Evolutionary conservation across 768 basidiomycete species (phyloP).

Genomic region (Mycena vulgaris): DNA sequence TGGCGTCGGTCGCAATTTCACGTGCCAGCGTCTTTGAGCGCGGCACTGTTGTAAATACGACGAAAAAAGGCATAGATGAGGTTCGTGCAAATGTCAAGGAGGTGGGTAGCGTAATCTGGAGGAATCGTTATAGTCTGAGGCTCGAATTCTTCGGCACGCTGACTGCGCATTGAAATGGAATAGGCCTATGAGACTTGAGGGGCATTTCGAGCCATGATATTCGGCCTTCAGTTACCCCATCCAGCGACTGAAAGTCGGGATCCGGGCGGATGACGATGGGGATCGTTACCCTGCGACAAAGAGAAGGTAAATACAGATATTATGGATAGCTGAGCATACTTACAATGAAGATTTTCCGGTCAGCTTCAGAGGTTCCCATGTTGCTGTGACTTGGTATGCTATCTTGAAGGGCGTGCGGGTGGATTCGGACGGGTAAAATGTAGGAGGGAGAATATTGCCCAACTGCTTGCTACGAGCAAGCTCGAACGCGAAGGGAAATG

Average conservation of each 20-base stretch:
- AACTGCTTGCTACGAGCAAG: slow-evolving; percentile 55
- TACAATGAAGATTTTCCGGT: slow-evolving; percentile 51
- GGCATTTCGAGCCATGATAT: slow-evolving; percentile 64
- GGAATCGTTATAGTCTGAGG: not conserved
- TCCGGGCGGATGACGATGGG: slow-evolving; percentile 62
- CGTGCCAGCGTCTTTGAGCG: slow-evolving; percentile 55
- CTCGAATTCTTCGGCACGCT: slow-evolving; percentile 36
- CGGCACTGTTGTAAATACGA: slow-evolving; percentile 61
- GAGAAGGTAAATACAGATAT: not conserved
- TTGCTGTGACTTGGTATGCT: slow-evolving; percentile 56
- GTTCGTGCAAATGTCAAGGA: slow-evolving; percentile 57
- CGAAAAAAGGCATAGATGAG: slow-evolving; percentile 60
- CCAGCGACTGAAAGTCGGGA: slow-evolving; percentile 56
- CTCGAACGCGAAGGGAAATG: slow-evolving; percentile 53
- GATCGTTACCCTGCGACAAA: slow-evolving; percentile 53
- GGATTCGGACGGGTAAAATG: slow-evolving; percentile 30
- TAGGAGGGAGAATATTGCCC: slow-evolving; percentile 53
- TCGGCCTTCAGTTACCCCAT: slow-evolving; percentile 48
- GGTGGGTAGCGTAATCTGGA: slow-evolving; percentile 61
- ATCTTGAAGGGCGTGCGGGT: slow-evolving; percentile 40
- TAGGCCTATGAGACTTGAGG: slow-evolving; percentile 54
- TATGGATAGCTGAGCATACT: slow-evolving; percentile 33
- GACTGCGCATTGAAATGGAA: slow-evolving; percentile 63
- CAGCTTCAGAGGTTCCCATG: slow-evolving; percentile 56
- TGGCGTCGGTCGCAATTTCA: slow-evolving; percentile 63